Conservation (phyloP, 2,329 filamentous ascomycete genomes). For the Alternaria consortialis region DNA sequence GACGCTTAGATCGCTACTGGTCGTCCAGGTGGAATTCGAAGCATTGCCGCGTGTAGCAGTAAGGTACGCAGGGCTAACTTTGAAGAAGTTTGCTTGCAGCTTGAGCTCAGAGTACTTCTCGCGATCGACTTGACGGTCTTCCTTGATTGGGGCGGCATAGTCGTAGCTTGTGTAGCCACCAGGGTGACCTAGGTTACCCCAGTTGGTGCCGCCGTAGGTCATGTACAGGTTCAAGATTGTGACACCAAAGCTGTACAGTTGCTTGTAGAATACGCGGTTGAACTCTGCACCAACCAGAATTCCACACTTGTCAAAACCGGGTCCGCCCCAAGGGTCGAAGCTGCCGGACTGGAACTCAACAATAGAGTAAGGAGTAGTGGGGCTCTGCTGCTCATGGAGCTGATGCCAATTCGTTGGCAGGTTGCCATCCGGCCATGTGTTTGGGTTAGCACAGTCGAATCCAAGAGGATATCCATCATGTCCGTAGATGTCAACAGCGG, state of each 20-base stretch:
- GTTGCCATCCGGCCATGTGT: constrained; percentile 65
- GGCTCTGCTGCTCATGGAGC: constrained; percentile 67
- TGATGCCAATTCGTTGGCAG: constrained; percentile 66
- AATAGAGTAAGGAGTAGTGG: constrained; percentile 71
- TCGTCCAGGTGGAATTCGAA: constrained; percentile 42
- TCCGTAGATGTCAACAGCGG: constrained; percentile 71
- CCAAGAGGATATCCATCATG: constrained; percentile 69
- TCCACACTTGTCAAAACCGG: constrained; percentile 73
- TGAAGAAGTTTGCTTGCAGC: constrained; percentile 77
- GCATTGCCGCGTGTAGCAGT: constrained; percentile 53
- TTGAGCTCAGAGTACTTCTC: constrained; percentile 86
- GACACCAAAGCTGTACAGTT: constrained; percentile 71
- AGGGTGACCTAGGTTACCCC: constrained; percentile 73
- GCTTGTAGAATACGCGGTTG: constrained; percentile 81
- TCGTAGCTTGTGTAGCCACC: constrained; percentile 67
- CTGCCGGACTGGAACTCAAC: constrained; percentile 75
- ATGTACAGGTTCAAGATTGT: constrained; percentile 79
- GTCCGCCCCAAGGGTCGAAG: constrained; percentile 79
- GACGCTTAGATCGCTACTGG: constrained; percentile 62
- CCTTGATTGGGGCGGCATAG: constrained; percentile 70
- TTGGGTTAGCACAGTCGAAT: constrained; percentile 69
- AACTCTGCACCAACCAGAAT: constrained; percentile 76
- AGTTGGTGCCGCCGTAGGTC: constrained; percentile 83
- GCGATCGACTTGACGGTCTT: constrained; percentile 72
- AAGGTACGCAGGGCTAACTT: constrained; percentile 75